Evolutionary conservation across 2,329 filamentous ascomycete species (phyloP), one percentile per base, ranked within the genome.

Genomic region (Arachnopeziza araneosa): DNA sequence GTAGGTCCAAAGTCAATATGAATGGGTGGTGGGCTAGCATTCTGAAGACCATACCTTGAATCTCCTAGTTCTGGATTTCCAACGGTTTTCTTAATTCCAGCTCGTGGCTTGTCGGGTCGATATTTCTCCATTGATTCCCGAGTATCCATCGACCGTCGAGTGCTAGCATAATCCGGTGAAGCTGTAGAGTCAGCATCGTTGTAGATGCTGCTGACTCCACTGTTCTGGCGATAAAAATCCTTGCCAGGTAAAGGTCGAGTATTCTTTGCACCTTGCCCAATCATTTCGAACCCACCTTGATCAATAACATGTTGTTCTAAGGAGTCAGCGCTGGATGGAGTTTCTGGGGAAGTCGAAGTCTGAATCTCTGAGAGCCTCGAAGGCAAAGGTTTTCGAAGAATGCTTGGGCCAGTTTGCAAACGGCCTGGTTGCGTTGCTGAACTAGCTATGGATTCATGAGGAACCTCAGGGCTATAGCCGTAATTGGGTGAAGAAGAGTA

Each of bases 1-100:
- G 93, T 96, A 6, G 88, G 91, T 0, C 93, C 93, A 75, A 97
- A 97, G 72, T 97, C 87, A 63, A 96, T 83, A 4, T 81, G 90
- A 62, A 96, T 85, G 17, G 36, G 36, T 32, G 61, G 63, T 24
- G 64, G 56, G n/a, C 52, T 58, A 36, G 32, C 52, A 23, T 55
- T 36, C 50, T 57, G 50, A n/a, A 54, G 55, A 17, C 90, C 91
- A 21, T 56, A 44, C 24, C 58, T 54, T 24, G 56, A 22, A 44
- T 63, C 53, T 1, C 58, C 55, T 48, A 59, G 54, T 55, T 68
- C 64, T 21, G 59, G 24, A 36, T 66, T 64, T 9, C 91, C 92
- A 12, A 93, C 86, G 1, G 89, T 91, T 71, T 88, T 92, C 71
- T 93, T 78, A 7, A 93, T 86, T 54, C 93, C 93, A 64, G 89